Evolutionary conservation across 2,329 filamentous ascomycete species (phyloP).

Genomic region (Aureobasidium zeae): DNA sequence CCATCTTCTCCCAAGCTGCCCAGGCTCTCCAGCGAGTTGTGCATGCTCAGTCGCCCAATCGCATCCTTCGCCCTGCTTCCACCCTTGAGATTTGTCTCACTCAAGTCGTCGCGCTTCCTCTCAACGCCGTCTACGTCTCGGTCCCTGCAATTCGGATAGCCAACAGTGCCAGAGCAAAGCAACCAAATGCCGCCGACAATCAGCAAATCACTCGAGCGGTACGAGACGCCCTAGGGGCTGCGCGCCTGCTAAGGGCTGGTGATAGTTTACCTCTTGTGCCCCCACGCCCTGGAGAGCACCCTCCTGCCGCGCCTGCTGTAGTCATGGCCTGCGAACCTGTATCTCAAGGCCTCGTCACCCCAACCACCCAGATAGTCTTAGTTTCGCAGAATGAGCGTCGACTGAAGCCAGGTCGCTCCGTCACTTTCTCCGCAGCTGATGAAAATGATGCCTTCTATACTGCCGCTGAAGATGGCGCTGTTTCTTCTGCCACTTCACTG

Average conservation of each 20-base stretch:
- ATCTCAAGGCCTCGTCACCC: constrained; percentile 69
- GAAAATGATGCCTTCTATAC: constrained; percentile 92
- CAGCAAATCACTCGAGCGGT: constrained; percentile 5
- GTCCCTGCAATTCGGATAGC: constrained; percentile 68
- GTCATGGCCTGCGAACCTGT: constrained; percentile 93
- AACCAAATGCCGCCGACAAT: not conserved
- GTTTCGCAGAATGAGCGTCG: constrained; percentile 42
- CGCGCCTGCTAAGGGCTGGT: constrained; percentile 72
- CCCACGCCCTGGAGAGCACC: constrained; percentile 78
- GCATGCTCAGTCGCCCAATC: constrained; percentile 11
- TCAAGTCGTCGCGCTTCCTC: constrained; percentile 66
- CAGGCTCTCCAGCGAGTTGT: constrained; percentile 48
- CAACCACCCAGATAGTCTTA: constrained; percentile 75
- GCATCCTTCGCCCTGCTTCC: constrained; percentile 58
- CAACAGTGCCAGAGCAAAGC: constrained; percentile 51
- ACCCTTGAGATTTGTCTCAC: constrained; percentile 77
- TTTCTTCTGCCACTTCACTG: not conserved
- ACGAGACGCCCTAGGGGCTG: constrained; percentile 30
- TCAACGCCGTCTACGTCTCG: constrained; percentile 81
- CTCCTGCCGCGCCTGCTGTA: constrained; percentile 72
- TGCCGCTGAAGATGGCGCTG: constrained; percentile 62
- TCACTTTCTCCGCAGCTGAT: constrained; percentile 42
- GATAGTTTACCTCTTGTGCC: constrained; percentile 72
- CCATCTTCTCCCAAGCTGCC: constrained; percentile 59
- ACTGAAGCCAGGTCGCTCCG: constrained; percentile 38